Evolutionary conservation across 2,329 filamentous ascomycete genomes (phyloP).

Genomic region (Cucurbitaria berberidis): DNA sequence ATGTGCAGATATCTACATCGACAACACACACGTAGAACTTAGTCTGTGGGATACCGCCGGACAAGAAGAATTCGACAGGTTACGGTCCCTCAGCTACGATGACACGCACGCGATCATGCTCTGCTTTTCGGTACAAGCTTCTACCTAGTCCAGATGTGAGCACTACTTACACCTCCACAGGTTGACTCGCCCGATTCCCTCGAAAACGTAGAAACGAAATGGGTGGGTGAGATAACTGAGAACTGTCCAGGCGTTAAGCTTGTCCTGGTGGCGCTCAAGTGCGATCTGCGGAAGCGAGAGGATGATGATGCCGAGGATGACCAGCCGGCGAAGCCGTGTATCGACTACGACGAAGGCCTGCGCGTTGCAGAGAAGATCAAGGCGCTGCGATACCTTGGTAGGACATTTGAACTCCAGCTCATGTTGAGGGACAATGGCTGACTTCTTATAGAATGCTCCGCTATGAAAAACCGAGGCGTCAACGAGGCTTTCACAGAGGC

Average conservation of each 20-base stretch:
- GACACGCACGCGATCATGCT: constrained; percentile 99
- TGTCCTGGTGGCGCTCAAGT: constrained; percentile 94
- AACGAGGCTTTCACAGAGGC: constrained; percentile 99
- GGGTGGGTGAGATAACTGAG: constrained; percentile 97
- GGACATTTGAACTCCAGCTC: constrained; percentile 15
- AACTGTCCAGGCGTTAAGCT: constrained; percentile 96
- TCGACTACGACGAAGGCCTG: constrained; percentile 89
- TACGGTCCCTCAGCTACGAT: constrained; percentile 95
- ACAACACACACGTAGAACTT: constrained; percentile 94
- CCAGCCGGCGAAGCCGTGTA: constrained; percentile 64
- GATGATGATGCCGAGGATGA: constrained; percentile 63
- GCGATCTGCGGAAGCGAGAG: constrained; percentile 83
- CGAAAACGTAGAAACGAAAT: constrained; percentile 98
- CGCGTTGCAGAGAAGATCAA: constrained; percentile 91
- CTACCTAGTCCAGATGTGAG: not conserved
- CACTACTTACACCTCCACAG: constrained; percentile 41
- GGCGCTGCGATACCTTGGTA: constrained; percentile 87
- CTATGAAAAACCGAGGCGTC: constrained; percentile 96
- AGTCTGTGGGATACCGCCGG: constrained; percentile 98
- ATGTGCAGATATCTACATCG: constrained; percentile 88
- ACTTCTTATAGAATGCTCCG: constrained; percentile 78
- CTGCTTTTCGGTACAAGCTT: constrained; percentile 73
- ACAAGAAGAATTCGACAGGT: constrained; percentile 97
- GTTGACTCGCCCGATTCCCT: constrained; percentile 94
- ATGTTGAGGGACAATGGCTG: constrained; percentile 1